Evolutionary conservation across 768 basidiomycete genomes (phyloP).

Genomic region (Dendrothele bispora): DNA sequence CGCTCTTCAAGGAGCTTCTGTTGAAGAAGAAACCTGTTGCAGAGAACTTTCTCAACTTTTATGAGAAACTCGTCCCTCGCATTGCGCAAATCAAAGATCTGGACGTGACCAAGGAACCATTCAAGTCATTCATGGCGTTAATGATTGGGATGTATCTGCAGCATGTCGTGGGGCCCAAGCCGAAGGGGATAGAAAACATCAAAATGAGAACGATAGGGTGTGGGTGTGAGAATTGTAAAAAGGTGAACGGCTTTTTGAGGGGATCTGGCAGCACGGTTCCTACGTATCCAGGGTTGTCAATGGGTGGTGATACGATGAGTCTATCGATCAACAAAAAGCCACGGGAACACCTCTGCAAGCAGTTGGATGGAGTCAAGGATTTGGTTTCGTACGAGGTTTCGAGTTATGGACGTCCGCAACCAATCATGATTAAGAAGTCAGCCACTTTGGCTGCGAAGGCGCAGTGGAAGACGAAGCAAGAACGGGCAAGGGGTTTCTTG

Average conservation of each 20-base stretch:
- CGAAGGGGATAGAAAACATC: constrained; percentile 6
- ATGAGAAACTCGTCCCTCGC: background rate
- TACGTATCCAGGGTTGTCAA: too few relatives aligned
- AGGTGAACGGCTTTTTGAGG: constrained; percentile 26
- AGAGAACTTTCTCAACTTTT: background rate
- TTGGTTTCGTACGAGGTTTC: constrained; percentile 24
- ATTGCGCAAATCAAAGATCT: background rate
- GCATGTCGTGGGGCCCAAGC: constrained; percentile 24
- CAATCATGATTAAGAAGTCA: constrained; percentile 26
- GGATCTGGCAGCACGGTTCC: too few relatives aligned
- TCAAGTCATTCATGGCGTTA: constrained; percentile 14
- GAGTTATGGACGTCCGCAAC: constrained; percentile 24
- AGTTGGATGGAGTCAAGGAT: constrained; percentile 17
- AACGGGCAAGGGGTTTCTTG: constrained; percentile 25
- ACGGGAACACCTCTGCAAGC: constrained; percentile 23
- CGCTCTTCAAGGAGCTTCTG: background rate
- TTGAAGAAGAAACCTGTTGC: background rate
- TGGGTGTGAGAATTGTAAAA: constrained; percentile 28
- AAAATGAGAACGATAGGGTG: constrained; percentile 31
- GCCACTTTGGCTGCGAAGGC: constrained; percentile 18
- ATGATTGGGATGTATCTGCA: constrained; percentile 28
- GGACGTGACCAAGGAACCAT: background rate
- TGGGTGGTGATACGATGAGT: too few relatives aligned
- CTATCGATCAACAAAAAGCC: constrained; percentile 17
- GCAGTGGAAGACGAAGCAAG: constrained; percentile 22